Base-by-base conservation (phyloP, 2,329 filamentous ascomycete species). In the Neofusicoccum kwambonambiense region DNA sequence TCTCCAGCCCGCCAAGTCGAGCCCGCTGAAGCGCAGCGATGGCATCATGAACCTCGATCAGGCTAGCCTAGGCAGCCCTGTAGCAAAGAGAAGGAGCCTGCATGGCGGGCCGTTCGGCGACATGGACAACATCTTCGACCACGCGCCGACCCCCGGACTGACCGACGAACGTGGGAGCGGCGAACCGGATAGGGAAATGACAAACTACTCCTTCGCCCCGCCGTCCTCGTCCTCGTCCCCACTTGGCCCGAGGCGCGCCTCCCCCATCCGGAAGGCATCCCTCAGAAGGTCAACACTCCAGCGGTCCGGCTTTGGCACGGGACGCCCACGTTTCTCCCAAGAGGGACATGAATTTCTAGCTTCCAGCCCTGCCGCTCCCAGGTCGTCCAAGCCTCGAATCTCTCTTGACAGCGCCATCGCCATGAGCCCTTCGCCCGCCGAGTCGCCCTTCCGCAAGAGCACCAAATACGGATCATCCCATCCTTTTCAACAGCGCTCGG, bases 21-120 rank as follows among this genome's bases (percentile, higher is more conserved):
- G 94, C 74, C 93, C 94, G 4, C 81, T 98, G 70, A 97, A 98
- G 83, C 89, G 95, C 71, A 94, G 90, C 73, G 94, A 98, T 80
- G 90, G 91, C 49, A 89, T 90, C 60, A 94, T 96, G 90, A 92
- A 92, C 72, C 80, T 96, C 56, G 93, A 96, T 72, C 90, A 91
- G 68, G 84, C 88, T 34, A 89, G 85, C 70, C 83, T 90, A 64
- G 91, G 91, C 70, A 97, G 91, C 73, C 94, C 95, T 0, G 91
- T 94, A 66, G 91, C 93, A 52, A 97, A 97, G 82, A 87, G 95
- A 69, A 88, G 95, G 72, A 97, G 93, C 78, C 79, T 96, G 70
- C 92, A 97, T 75, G 90, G 90, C 57, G 85, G 88, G 49, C 83
- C 89, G n/a, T 86, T 80, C 69, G 82, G 89, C 67, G 83, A 83